These are phyloP conservation scores for Pouteria glomerata DNA, from an alignment of 148 eudicot species.

Conservation along the genomic window DNA sequence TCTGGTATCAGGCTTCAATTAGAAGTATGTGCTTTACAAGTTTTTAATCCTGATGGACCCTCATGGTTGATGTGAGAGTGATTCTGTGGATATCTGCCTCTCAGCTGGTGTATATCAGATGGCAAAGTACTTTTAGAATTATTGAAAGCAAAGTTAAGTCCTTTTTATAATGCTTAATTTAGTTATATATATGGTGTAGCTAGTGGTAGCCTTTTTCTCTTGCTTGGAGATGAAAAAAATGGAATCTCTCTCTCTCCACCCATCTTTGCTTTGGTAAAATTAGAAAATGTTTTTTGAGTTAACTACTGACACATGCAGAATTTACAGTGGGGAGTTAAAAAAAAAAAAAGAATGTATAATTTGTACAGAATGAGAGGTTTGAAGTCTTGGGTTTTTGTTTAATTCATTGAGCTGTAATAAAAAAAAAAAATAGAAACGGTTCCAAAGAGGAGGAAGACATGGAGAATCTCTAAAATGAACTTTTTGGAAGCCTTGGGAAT, in stretches of 20 bases:
- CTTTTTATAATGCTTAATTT: constrained; percentile 12
- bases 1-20: background rate
- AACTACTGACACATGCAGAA: no score
- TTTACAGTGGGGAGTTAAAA: no score
- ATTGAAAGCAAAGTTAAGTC: constrained; percentile 21
- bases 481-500: constrained; percentile 10
- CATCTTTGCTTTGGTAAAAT: background rate
- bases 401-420: background rate
- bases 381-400: constrained; percentile 12
- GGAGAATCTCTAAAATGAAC: constrained; percentile 24
- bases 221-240: background rate
- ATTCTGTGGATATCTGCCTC: background rate
- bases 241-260: background rate
- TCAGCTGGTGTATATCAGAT: background rate
- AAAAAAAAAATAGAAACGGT: background rate
- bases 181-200: background rate
- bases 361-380: background rate
- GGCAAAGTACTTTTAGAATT: constrained; percentile 22
- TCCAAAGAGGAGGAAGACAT: constrained; percentile 21
- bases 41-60: background rate
- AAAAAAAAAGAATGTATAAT: no score
- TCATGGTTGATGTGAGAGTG: background rate
- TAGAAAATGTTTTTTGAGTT: no score
- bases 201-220: constrained; percentile 14
- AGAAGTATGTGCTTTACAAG: background rate